Evolutionary conservation across 202 grass and related monocot genomes (phyloP), one percentile per base, ranked within the genome.

Genomic region (Musa balbisiana): DNA sequence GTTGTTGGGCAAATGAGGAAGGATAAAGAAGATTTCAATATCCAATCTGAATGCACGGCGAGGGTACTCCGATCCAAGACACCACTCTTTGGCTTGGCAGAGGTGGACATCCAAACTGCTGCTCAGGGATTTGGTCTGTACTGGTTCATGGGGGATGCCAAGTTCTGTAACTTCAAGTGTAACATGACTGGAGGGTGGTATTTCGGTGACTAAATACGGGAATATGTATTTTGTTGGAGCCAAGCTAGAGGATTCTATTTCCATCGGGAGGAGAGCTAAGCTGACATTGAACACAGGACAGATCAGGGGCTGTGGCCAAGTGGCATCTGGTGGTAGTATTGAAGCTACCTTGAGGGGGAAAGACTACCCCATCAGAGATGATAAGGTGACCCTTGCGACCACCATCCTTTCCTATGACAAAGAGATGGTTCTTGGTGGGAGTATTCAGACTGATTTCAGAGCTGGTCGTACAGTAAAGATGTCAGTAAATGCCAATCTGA

Each of bases 331-430:
- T 76, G 88, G 88, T 33, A 76, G 84, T 62, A 77, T 97, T 50
- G 81, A 91, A 84, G 89, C 87, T 17, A 89, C 80, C 3, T 65
- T 89, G 55, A 85, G 73, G 79, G 93, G 88, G 9, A 90, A 84
- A 91, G 88, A 97, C 85, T 89, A 87, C 78, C 90, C 90, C 79
- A 88, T 89, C 60, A 93, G 86, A 74, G 88, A 97, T 81, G 88
- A 91, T 50, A 86, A 83, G 75, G 25, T 87, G 73, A 79, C 67
- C 11, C 52, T 91, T 0, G 84, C 86, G 1, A 73, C 85, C 56
- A 84, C 88, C 0, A 17, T 87, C 52, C 73, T 97, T 72, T 87
- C 79, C 0, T 91, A 91, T 9, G 90, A 87, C 51, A 89, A 91
- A 54, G 88, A 93, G 51, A 85, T 84, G 24, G 86, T 97, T 52